Conservation (phyloP, 2,329 filamentous ascomycete genomes). For the Fusarium mundagurra region DNA sequence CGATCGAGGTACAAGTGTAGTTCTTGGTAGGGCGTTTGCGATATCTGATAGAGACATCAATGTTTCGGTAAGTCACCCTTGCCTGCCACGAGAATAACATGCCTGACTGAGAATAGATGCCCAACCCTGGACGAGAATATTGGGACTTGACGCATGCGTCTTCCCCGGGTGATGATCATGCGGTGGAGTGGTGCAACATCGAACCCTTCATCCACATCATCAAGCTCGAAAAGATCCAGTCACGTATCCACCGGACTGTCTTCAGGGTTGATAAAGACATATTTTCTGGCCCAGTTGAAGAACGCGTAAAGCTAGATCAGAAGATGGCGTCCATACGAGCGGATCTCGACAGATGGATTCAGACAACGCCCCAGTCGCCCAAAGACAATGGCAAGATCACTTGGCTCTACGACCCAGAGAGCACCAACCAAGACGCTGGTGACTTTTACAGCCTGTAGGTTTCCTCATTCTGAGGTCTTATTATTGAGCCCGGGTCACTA, state of each 20-base stretch:
- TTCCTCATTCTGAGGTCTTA: no score
- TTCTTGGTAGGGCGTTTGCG: background rate
- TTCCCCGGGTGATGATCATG: background rate
- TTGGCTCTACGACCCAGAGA: background rate
- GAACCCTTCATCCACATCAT: background rate
- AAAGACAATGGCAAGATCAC: background rate
- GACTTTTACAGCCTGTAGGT: background rate
- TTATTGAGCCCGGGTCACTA: no score
- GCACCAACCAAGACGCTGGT: background rate
- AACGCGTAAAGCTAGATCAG: background rate
- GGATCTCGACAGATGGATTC: background rate
- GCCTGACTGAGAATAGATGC: background rate
- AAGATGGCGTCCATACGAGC: background rate
- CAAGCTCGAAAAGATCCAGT: background rate
- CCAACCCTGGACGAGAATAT: background rate
- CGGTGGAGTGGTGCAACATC: background rate
- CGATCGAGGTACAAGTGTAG: background rate
- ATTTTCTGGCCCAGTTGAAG: background rate
- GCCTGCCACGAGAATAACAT: rapidly evolving
- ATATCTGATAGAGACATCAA: background rate
- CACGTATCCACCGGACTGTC: background rate
- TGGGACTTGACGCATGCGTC: background rate
- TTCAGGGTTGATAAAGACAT: background rate
- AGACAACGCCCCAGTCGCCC: background rate
- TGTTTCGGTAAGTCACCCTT: background rate